Evolutionary conservation across 768 basidiomycete genomes (phyloP).

Genomic region (Steccherinum ochraceum): DNA sequence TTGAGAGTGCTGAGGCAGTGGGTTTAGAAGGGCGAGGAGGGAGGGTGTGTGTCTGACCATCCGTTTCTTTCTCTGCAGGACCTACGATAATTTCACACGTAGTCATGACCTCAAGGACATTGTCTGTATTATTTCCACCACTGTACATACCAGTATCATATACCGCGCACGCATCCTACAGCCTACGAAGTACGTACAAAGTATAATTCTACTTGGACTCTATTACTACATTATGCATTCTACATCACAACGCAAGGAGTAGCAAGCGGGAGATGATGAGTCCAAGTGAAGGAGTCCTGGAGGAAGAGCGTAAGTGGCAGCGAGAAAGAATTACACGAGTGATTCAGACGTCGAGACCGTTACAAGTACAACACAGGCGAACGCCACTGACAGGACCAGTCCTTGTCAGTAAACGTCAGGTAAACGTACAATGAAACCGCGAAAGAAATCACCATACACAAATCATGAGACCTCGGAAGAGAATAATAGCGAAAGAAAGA

Average conservation of each 20-base stretch:
- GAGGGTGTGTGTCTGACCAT: neutral
- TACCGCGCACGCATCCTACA: neutral
- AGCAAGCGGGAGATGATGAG: neutral
- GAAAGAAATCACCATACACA: too few species aligned
- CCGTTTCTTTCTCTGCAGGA: neutral
- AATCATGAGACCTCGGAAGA: too few species aligned
- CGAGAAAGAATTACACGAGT: neutral
- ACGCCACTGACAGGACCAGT: too few species aligned
- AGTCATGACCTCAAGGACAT: neutral
- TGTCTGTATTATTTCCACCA: neutral
- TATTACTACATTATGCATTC: neutral
- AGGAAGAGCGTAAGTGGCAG: neutral
- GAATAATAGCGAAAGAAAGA: too few species aligned
- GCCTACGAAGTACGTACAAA: neutral
- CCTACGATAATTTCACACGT: neutral
- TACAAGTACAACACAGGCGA: neutral
- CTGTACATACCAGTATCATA: neutral
- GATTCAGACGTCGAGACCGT: neutral
- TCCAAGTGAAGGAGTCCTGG: neutral
- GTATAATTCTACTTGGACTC: neutral
- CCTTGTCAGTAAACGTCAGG: too few species aligned
- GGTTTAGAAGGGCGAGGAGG: neutral
- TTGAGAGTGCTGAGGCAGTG: neutral
- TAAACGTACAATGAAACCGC: too few species aligned
- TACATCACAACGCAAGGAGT: neutral